Conservation (phyloP, 306 rosid genomes). For the Glycine latifolia region DNA sequence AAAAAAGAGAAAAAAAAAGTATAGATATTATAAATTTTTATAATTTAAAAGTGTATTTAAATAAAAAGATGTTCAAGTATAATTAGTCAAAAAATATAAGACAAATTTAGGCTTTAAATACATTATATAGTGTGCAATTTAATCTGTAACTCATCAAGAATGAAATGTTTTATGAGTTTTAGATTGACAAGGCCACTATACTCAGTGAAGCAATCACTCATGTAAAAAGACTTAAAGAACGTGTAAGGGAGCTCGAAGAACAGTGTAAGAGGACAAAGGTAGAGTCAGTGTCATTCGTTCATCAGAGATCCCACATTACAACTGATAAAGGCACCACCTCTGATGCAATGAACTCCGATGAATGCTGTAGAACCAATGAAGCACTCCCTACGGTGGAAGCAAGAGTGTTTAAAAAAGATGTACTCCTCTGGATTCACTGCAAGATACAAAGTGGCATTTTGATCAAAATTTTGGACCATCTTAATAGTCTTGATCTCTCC, state of each 20-base stretch:
- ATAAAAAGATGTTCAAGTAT: too few species aligned
- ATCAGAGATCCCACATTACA: not conserved
- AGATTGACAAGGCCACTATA: constrained; percentile 44
- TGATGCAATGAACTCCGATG: constrained; percentile 16
- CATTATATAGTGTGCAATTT: not conserved
- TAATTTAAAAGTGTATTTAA: too few species aligned
- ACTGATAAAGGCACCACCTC: not conserved
- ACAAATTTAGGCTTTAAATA: not conserved
- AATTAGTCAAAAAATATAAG: too few species aligned
- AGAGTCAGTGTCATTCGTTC: constrained; percentile 38
- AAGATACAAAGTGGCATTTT: constrained; percentile 38
- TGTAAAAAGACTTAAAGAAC: constrained; percentile 42
- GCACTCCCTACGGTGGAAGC: constrained; percentile 48
- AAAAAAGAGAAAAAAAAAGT: not conserved
- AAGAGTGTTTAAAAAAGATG: constrained; percentile 35
- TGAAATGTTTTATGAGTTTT: constrained; percentile 16
- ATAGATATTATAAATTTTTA: too few species aligned
- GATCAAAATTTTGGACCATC: constrained; percentile 41
- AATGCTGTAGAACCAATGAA: constrained; percentile 24
- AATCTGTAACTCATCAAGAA: not conserved
- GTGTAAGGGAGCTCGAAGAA: constrained; percentile 45
- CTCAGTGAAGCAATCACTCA: constrained; percentile 41
- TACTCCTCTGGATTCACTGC: constrained; percentile 45
- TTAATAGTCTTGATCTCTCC: constrained; percentile 36
- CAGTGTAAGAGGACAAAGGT: constrained; percentile 29